Conservation (phyloP, 1,284 basidiomycete species). For the Anthracocystis walkeri region DNA sequence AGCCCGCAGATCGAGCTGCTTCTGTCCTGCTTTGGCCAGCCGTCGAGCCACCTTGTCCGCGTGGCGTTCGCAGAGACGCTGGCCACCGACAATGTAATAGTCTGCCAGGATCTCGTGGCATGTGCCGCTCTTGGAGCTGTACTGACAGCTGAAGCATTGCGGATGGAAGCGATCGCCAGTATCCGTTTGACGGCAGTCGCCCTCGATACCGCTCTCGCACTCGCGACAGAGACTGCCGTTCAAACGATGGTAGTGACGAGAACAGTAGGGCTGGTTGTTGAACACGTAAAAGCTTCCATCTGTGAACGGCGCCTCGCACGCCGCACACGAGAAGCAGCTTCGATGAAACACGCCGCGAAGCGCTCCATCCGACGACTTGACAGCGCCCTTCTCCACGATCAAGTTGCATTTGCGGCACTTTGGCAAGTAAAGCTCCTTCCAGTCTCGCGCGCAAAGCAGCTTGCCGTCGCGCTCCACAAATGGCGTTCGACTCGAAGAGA, state of each 20-base stretch:
- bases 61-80: slow-evolving; percentile 56
- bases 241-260: slow-evolving; percentile 50
- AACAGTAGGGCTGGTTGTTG: slow-evolving; percentile 60
- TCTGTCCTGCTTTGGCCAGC: slow-evolving; percentile 36
- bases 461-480: slow-evolving; percentile 61
- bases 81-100: slow-evolving; percentile 46
- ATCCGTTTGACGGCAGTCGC: slow-evolving; percentile 60
- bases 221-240: slow-evolving; percentile 58
- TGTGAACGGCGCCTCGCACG: slow-evolving; percentile 52
- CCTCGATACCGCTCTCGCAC: slow-evolving; percentile 58
- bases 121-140: slow-evolving; percentile 32
- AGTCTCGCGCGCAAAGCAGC: slow-evolving; percentile 55
- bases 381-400: slow-evolving; percentile 51
- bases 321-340: slow-evolving; percentile 58
- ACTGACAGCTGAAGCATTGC: slow-evolving; percentile 56
- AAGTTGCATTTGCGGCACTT: slow-evolving; percentile 60
- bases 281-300: slow-evolving; percentile 61
- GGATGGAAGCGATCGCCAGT: slow-evolving; percentile 58
- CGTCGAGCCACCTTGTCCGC: slow-evolving; percentile 39
- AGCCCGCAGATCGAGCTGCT: slow-evolving; percentile 36
- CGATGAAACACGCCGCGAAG: slow-evolving; percentile 55
- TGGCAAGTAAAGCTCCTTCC: slow-evolving; percentile 58
- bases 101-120: slow-evolving; percentile 39
- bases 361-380: slow-evolving; percentile 61
- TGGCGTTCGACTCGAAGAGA: slow-evolving; percentile 47